Conservation (phyloP, 1,284 basidiomycete species). For the Microbotryum silenes-acaulis region DNA sequence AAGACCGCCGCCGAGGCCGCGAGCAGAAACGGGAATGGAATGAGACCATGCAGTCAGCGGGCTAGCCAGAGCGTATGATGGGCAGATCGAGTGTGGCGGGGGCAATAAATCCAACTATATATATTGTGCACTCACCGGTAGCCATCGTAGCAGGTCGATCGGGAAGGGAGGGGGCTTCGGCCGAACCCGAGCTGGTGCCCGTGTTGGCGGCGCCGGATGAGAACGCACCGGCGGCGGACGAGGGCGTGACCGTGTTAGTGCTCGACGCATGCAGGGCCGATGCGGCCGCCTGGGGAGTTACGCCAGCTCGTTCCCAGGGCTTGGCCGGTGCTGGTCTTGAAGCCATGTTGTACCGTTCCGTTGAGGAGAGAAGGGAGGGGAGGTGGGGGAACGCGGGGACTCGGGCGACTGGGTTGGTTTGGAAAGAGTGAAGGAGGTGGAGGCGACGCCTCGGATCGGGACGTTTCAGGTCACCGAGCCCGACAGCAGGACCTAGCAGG, state of each 20-base stretch:
- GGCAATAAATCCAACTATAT: no score
- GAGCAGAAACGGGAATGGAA: neutral
- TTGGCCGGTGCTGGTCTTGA: slow-evolving; percentile 17
- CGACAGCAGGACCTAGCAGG: no score
- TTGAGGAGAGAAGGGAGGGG: no score
- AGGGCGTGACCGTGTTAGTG: neutral
- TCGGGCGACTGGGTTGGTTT: no score
- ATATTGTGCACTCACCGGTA: neutral
- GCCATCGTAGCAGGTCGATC: slow-evolving; percentile 15
- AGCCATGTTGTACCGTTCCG: neutral
- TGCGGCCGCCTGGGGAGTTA: neutral
- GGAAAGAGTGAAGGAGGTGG: no score
- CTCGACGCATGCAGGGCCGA: neutral
- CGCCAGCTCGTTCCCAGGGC: slow-evolving; percentile 24
- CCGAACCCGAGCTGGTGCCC: neutral
- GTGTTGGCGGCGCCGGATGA: neutral
- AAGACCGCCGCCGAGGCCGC: neutral
- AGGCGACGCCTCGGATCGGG: no score
- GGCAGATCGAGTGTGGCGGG: neutral
- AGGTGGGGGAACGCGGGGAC: no score
- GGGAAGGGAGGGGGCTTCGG: slow-evolving; percentile 13
- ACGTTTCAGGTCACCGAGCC: no score
- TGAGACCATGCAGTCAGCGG: neutral
- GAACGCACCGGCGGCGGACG: neutral
- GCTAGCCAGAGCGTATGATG: neutral